phyloP scores from a whole-genome alignment of 2,329 filamentous ascomycete genomes.

The Sporothrix pallida region DNA sequence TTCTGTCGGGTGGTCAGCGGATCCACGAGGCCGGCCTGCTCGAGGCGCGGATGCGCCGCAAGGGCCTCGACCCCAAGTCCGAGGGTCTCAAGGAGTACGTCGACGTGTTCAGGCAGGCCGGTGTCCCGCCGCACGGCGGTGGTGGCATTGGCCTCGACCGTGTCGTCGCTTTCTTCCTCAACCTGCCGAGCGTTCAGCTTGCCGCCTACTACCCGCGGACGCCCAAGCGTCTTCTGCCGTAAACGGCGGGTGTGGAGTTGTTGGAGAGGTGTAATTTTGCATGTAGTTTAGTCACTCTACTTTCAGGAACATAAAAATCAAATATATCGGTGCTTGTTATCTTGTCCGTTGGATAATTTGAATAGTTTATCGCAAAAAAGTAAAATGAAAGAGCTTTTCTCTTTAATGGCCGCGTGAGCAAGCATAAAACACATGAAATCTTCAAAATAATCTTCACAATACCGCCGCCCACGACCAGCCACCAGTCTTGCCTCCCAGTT shows the following conservation, averaged over 20 bases:
- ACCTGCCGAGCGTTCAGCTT: constrained; percentile 63
- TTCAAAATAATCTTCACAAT: background rate
- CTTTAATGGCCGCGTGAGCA: constrained; percentile 1
- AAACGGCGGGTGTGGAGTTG: constrained; percentile 34
- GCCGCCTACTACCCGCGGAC: constrained; percentile 64
- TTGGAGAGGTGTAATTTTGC: background rate
- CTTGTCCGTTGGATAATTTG: too few species aligned
- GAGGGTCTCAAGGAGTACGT: constrained; percentile 85
- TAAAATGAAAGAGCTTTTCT: constrained; percentile 25
- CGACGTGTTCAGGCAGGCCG: constrained; percentile 77
- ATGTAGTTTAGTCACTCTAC: background rate
- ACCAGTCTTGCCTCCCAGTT: background rate
- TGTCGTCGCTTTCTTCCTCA: constrained; percentile 71
- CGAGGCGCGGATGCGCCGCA: constrained; percentile 74
- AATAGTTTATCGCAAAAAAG: too few species aligned
- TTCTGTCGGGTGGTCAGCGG: constrained; percentile 89
- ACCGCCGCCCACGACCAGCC: background rate
- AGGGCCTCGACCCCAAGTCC: constrained; percentile 79
- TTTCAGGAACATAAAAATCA: constrained; percentile 9
- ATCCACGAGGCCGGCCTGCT: constrained; percentile 80
- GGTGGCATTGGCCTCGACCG: constrained; percentile 89
- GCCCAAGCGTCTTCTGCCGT: constrained; percentile 64
- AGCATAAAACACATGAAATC: background rate
- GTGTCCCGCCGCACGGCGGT: constrained; percentile 84
- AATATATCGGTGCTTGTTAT: background rate